These are phyloP conservation scores for Centrapalus pauciflorus DNA, from an alignment of 129 eudicot species.

Conservation along the genomic window DNA sequence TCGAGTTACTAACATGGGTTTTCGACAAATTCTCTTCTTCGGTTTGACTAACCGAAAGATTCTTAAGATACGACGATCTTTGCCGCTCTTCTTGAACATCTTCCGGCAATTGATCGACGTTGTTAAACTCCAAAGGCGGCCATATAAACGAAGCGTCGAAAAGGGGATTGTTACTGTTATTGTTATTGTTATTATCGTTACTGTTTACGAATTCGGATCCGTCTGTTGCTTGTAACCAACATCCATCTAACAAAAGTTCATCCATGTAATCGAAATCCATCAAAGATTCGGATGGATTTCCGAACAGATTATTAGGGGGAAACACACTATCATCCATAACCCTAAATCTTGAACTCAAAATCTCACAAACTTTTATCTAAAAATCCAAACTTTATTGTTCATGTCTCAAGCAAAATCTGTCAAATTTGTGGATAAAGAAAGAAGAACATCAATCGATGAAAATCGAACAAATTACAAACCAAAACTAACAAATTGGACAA, in stretches of 20 bases:
- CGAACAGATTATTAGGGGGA: slow-evolving; percentile 42
- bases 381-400: background rate
- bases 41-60: slow-evolving; percentile 49
- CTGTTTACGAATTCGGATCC: slow-evolving; percentile 58
- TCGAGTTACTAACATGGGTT: slow-evolving; percentile 19
- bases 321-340: slow-evolving; percentile 63
- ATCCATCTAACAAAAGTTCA: slow-evolving; percentile 73
- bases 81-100: slow-evolving; percentile 48
- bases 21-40: slow-evolving; percentile 19
- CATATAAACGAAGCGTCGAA: slow-evolving; percentile 59
- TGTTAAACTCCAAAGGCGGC: slow-evolving; percentile 44
- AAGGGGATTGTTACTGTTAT: slow-evolving; percentile 30
- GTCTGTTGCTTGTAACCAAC: slow-evolving; percentile 74
- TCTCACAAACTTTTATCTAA: slow-evolving; percentile 14
- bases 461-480: background rate
- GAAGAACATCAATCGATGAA: background rate
- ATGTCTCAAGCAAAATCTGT: slow-evolving; percentile 19
- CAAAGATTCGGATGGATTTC: slow-evolving; percentile 42
- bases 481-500: slow-evolving; percentile 1
- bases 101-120: slow-evolving; percentile 24
- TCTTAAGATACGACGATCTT: slow-evolving; percentile 36
- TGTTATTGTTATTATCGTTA: slow-evolving; percentile 28
- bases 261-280: slow-evolving; percentile 84
- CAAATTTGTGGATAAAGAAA: slow-evolving; percentile 10
- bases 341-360: slow-evolving; percentile 20